Base-by-base conservation (phyloP, 257 asterid species). In the Asclepias syriaca region DNA sequence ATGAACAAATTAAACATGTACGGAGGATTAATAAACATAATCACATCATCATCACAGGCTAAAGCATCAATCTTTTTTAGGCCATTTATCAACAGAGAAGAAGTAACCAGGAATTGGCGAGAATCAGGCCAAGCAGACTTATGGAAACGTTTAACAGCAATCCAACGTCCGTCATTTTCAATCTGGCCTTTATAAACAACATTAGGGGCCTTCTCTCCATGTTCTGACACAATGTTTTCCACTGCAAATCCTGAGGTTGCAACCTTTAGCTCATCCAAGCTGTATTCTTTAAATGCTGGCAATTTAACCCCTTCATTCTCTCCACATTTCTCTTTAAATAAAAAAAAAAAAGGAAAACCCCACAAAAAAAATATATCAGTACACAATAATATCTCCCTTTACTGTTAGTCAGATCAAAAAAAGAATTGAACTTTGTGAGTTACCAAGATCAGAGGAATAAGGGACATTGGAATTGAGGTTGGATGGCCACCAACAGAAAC, bases 41-140 rank as follows among this genome's bases (percentile, higher is more conserved):
- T 39, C 48, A 43, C 48, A 48, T 29, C 48, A 48, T 29, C 48
- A 48, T 29, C 45, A 71, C 14, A 37, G 27, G 40, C 27, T 60
- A 46, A 71, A 77, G 18, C 9, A 37, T 5, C 57, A 46, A 6
- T 2, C 21, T 40, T 37, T 48, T 46, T 34, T 34, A 34, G 34
- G 57, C 70, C 27, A 34, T 5, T 46, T 55, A 56, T 22, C 32
- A 66, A 27, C 46, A 37, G 14, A 29, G 37, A 15, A 60, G 0
- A 49, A 59, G 16, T 37, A 40, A 84, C 88, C 43, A 81, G 76
- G 76, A 84, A 84, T 70, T 82, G 84, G 59, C 81, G 77, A 77
- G 84, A 55, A 79, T 84, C 88, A 3, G 86, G 88, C 88, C 88
- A 84, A 8, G 85, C 86, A 34, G 88, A 84, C 69, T 80, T 77